A percentile compares a stretch with the other conserved stretches of the same genome.
Evolutionary conservation across 345 rosid species (phyloP).

Genomic region (Excoecaria cochinchinensis): DNA sequence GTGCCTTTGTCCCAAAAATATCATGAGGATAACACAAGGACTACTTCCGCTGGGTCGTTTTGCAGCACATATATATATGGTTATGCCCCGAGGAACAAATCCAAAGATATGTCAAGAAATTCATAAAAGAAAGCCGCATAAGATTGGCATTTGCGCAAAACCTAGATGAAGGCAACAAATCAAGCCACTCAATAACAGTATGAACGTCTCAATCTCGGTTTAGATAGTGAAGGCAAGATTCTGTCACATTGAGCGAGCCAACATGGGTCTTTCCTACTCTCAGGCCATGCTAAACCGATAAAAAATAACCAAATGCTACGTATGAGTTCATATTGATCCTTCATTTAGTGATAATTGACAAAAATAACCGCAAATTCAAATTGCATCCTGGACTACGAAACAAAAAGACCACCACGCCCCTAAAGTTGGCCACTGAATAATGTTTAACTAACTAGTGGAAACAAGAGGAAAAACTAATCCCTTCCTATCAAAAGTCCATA

Average conservation of each 20-base stretch:
- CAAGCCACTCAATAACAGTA: background rate
- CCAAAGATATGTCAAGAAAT: background rate
- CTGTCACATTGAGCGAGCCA: background rate
- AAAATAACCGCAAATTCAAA: too few relatives aligned
- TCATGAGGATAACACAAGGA: background rate
- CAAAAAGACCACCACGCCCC: background rate
- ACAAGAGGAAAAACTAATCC: constrained; percentile 18
- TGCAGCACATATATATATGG: background rate
- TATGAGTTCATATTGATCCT: background rate
- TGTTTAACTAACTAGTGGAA: too few relatives aligned
- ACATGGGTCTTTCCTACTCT: background rate
- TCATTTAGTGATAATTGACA: background rate
- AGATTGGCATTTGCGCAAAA: too few relatives aligned
- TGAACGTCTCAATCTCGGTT: background rate
- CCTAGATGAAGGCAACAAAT: too few relatives aligned
- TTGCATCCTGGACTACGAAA: background rate
- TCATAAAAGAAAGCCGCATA: background rate
- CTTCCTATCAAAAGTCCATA: constrained; percentile 8
- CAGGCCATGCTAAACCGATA: background rate
- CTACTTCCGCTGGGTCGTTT: background rate
- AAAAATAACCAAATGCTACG: background rate
- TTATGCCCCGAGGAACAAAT: background rate
- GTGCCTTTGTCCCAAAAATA: background rate
- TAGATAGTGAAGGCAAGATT: background rate
- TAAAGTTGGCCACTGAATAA: too few relatives aligned